phyloP scores from a whole-genome alignment of 2,329 filamentous ascomycete species.

The Emergomyces africanus region DNA sequence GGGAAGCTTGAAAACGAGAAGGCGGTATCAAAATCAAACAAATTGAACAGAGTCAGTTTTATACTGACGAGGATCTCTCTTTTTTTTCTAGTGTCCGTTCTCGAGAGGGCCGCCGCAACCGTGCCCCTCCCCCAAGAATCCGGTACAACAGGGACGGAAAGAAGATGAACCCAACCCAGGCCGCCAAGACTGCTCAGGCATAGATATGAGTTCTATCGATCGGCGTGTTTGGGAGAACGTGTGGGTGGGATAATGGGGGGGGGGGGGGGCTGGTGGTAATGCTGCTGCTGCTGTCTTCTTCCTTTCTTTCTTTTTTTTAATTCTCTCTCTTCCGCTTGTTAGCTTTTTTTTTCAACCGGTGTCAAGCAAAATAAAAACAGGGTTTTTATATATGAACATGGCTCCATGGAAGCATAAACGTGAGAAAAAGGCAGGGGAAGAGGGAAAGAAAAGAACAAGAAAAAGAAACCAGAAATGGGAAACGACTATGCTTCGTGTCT shows the following conservation, averaged over 20 bases:
- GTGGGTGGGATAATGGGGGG: background rate
- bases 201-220: background rate
- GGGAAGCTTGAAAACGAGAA: background rate
- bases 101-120: constrained; percentile 93
- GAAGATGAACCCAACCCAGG: constrained; percentile 88
- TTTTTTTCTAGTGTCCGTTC: constrained; percentile 70
- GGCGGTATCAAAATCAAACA: background rate
- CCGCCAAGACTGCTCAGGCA: constrained; percentile 47
- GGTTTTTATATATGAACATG: background rate
- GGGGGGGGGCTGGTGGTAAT: background rate
- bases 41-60: background rate
- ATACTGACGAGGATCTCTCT: background rate
- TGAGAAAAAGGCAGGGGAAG: background rate
- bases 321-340: background rate
- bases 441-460: background rate
- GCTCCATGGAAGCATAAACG: background rate
- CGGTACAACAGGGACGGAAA: constrained; percentile 99
- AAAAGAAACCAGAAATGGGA: background rate
- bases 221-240: background rate
- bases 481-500: background rate
- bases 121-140: constrained; percentile 91
- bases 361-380: constrained; percentile 23
- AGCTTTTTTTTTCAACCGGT: constrained; percentile 8
- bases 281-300: background rate
- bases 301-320: background rate